Evolutionary conservation across 768 basidiomycete genomes (phyloP).

Genomic region (Mycena indigotica): DNA sequence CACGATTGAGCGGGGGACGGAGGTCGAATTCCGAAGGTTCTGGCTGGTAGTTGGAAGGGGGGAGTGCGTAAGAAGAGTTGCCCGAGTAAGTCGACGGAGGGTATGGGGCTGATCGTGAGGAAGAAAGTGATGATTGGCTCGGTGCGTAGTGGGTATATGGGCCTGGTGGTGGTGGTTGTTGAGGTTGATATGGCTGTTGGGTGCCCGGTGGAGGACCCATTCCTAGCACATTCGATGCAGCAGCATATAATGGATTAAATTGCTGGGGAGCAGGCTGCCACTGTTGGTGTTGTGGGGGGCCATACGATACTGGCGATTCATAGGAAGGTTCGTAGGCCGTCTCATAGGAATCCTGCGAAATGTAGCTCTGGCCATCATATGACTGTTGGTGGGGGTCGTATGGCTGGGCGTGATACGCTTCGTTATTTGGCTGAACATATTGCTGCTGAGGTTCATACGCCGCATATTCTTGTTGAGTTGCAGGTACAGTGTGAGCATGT

Average conservation of each 20-base stretch:
- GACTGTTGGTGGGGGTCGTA: too few relatives aligned
- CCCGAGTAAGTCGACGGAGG: conserved; percentile 20
- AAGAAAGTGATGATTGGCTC: conserved; percentile 29
- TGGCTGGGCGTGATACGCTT: too few relatives aligned
- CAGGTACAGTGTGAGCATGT: conserved; percentile 45
- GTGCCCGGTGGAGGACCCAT: conserved; percentile 65
- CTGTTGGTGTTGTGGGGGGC: conserved; percentile 17
- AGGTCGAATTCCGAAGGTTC: conserved; percentile 57
- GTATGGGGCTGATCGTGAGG: conserved; percentile 36
- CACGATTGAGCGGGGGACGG: conserved; percentile 58
- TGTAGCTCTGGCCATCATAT: conserved; percentile 25
- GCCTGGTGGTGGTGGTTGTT: conserved; percentile 31
- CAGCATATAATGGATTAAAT: conserved; percentile 66
- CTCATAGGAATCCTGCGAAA: conserved; percentile 21
- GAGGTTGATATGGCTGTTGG: conserved; percentile 25
- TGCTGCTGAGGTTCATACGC: too few relatives aligned
- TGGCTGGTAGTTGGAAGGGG: conserved; percentile 13
- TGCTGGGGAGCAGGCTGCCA: conserved; percentile 24
- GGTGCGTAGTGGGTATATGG: conserved; percentile 20
- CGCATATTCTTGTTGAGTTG: conserved; percentile 21
- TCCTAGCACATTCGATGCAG: conserved; percentile 80
- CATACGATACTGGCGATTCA: conserved; percentile 21
- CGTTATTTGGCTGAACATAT: conserved; percentile 7
- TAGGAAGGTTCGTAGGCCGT: conserved; percentile 12
- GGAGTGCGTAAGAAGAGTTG: conserved; percentile 28